Evolutionary conservation across 2,329 filamentous ascomycete species (phyloP).

Genomic region (Scytalidium sp.): DNA sequence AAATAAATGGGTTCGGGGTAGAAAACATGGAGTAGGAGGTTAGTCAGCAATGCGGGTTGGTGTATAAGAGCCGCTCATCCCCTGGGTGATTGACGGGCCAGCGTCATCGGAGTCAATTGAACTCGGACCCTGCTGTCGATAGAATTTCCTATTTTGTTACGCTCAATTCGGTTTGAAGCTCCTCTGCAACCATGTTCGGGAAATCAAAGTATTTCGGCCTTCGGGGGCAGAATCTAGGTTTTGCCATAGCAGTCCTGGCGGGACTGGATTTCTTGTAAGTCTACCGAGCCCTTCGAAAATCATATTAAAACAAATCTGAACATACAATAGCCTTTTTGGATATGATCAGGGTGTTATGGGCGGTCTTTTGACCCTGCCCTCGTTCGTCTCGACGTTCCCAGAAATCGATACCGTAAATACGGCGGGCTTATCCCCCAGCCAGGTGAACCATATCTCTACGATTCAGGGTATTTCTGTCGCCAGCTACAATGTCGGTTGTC

Average conservation of each 20-base stretch:
- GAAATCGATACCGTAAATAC: conserved; percentile 43
- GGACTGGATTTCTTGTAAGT: conserved; percentile 66
- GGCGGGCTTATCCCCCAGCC: background rate
- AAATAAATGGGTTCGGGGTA: too few relatives aligned
- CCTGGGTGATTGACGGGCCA: too few relatives aligned
- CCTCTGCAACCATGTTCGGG: conserved; percentile 18
- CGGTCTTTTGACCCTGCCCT: conserved; percentile 63
- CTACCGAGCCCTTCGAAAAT: conserved; percentile 48
- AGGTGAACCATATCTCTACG: conserved; percentile 17
- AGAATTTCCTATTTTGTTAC: too few relatives aligned
- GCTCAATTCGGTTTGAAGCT: too few relatives aligned
- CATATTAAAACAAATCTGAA: background rate
- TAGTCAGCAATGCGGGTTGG: too few relatives aligned
- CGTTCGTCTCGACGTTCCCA: conserved; percentile 50
- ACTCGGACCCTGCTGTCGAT: too few relatives aligned
- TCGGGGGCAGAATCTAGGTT: conserved; percentile 61
- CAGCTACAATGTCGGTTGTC: conserved; percentile 59
- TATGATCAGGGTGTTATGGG: conserved; percentile 74
- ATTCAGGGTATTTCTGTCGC: conserved; percentile 49
- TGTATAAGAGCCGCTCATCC: too few relatives aligned
- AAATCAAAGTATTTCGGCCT: conserved; percentile 57
- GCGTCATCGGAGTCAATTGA: too few relatives aligned
- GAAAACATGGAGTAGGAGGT: too few relatives aligned
- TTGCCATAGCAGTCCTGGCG: conserved; percentile 68
- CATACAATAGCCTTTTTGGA: conserved; percentile 38